Evolutionary conservation across 2,329 filamentous ascomycete species (phyloP), one percentile per base, ranked within the genome.

Genomic region (Phyllosticta citrichinensis): DNA sequence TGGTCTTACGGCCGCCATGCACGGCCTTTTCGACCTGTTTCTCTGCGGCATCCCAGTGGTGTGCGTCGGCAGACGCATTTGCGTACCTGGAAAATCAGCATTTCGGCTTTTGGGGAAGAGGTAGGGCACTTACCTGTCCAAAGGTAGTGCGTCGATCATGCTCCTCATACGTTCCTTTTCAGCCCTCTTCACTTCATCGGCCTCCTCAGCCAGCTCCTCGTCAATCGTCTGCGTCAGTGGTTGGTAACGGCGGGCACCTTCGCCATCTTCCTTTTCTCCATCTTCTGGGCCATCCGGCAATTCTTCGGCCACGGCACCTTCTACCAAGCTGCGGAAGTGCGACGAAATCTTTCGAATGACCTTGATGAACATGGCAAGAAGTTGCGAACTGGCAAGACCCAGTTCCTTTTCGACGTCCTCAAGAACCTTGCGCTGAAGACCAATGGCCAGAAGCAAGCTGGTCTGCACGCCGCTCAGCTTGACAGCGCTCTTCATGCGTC

Each of bases 291-390:
- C 68, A 59, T 83, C 79, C 2, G 77, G 78, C 69, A 81, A 72
- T 0, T 68, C 71, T 62, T 76, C 69, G 51, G 73, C 73, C 17
- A 79, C 86, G 0, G 89, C 91, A 3, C 84, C 85, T 52, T 91
- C 84, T 2, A 97, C 81, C 0, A 97, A 75, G 3, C 81, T 78
- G 33, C 86, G 83, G 75, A 99, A 94, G 70, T 92, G 84, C 2
- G 83, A 80, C 2, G 88, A 88, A 50, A 96, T 82, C 77, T 97
- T 97, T 65, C 91, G 85, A 63, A 97, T 82, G 63, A 96, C 88
- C 80, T 99, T 99, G 73, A 96, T 90, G 74, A 99, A 97, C 88
- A 97, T 96, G 63, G 93, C 92, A 64, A 99, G 80, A 3, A 97
- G 79, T 76, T 97, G 94, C 53, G 86, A 87, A 2, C 84, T 82